These are phyloP conservation scores for Butyriboletus appendiculatus DNA, from an alignment of 1,284 basidiomycete species.

Conservation along the genomic window DNA sequence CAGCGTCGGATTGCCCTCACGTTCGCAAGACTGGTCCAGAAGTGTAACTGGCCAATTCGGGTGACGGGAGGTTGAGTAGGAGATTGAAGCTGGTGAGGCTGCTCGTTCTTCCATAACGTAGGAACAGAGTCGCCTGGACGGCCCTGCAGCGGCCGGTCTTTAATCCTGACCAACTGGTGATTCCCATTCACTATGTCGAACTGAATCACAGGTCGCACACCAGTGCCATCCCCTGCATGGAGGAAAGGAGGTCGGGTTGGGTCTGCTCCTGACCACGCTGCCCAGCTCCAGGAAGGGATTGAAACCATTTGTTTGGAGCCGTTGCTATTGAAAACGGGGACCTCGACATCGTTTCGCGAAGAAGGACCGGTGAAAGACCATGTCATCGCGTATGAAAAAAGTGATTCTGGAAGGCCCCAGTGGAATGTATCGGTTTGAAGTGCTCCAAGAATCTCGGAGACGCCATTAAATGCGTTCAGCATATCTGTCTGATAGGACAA, in stretches of 20 bases:
- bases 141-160: background rate
- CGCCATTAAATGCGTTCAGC: conserved; percentile 18
- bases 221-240: rapidly evolving
- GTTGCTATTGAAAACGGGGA: conserved; percentile 10
- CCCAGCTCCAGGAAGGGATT: conserved; percentile 25
- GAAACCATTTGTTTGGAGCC: conserved; percentile 5
- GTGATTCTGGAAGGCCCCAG: conserved; percentile 22
- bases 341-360: conserved; percentile 1
- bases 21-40: conserved; percentile 20
- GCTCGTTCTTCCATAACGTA: background rate
- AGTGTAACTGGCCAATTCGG: conserved; percentile 10
- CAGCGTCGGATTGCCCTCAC: background rate
- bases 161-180: conserved; percentile 1
- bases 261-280: conserved; percentile 15
- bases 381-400: conserved; percentile 15
- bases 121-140: background rate
- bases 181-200: conserved; percentile 16
- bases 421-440: conserved; percentile 17
- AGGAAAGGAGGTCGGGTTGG: background rate
- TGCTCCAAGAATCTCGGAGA: conserved; percentile 12
- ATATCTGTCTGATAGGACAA: conserved; percentile 19
- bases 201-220: background rate
- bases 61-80: background rate
- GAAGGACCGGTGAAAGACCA: conserved; percentile 10
- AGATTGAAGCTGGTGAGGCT: background rate